Conservation (phyloP, 108 stramenopile genomes). For the Nitzschia sp. region DNA sequence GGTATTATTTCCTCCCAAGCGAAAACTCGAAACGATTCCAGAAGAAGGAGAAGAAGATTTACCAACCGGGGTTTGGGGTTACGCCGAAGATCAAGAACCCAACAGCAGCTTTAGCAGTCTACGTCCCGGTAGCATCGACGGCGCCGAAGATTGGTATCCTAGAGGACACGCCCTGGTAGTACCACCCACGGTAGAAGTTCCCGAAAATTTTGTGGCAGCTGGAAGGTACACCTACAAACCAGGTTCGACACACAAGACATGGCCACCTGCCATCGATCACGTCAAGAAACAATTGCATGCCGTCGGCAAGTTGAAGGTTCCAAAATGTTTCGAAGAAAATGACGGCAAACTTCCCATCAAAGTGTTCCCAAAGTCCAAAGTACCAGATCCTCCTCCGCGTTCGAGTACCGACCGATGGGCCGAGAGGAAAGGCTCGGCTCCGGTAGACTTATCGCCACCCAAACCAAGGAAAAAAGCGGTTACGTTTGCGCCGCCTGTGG, state of each 20-base stretch:
- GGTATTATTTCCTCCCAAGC: background rate
- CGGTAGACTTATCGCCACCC: background rate
- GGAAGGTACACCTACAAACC: slow-evolving; percentile 16
- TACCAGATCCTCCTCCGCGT: background rate
- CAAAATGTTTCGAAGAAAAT: slow-evolving; percentile 2
- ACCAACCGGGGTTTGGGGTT: slow-evolving; percentile 12
- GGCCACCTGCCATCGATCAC: slow-evolving; percentile 13
- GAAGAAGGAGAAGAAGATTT: slow-evolving; percentile 1
- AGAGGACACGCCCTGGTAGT: background rate
- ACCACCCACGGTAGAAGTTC: background rate
- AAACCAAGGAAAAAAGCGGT: background rate
- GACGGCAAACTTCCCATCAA: slow-evolving; percentile 19
- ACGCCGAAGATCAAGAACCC: slow-evolving; percentile 12
- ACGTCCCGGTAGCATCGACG: background rate
- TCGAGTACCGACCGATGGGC: no score
- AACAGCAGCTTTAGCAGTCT: background rate
- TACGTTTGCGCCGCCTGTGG: slow-evolving; percentile 5
- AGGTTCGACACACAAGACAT: background rate
- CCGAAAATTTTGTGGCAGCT: slow-evolving; percentile 12
- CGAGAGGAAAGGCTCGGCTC: background rate
- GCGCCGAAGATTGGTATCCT: slow-evolving; percentile 2
- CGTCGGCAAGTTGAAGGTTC: slow-evolving; percentile 23
- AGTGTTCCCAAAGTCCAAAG: background rate
- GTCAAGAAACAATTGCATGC: slow-evolving; percentile 12
- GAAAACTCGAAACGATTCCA: background rate